Conservation (phyloP, 257 asterid species). For the Nicotiana paniculata region DNA sequence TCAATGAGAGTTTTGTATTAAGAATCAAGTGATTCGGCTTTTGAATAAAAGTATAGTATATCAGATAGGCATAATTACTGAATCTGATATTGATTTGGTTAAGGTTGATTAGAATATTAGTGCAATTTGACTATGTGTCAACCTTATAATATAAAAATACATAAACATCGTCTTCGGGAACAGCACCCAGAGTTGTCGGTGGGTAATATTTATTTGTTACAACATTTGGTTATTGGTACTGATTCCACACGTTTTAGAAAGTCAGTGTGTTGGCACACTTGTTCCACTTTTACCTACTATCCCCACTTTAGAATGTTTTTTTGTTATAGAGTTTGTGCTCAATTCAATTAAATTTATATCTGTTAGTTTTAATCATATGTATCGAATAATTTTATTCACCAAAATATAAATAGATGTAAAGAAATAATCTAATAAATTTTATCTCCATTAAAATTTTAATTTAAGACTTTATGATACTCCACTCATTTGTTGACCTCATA, state of each 20-base stretch:
- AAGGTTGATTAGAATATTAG: neutral
- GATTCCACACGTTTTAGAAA: neutral
- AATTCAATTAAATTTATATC: too few species aligned
- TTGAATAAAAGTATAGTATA: neutral
- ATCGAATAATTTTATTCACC: too few species aligned
- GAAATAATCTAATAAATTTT: too few species aligned
- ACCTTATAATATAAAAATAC: neutral
- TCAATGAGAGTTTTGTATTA: neutral
- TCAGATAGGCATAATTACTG: neutral
- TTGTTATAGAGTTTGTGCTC: too few species aligned
- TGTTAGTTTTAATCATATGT: too few species aligned
- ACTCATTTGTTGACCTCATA: too few species aligned
- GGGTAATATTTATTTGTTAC: neutral
- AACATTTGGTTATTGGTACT: neutral
- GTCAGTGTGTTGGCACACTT: neutral
- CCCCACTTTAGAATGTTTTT: neutral
- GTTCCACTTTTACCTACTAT: neutral
- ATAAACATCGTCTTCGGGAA: neutral
- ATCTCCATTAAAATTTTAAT: too few species aligned
- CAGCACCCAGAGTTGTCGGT: neutral
- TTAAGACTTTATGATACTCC: too few species aligned
- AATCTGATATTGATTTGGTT: neutral
- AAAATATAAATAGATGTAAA: too few species aligned
- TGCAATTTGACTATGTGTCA: neutral
- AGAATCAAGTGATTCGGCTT: neutral